These are phyloP conservation scores for Fragilaria radians DNA, from an alignment of 108 stramenopile species.

Conservation along the genomic window DNA sequence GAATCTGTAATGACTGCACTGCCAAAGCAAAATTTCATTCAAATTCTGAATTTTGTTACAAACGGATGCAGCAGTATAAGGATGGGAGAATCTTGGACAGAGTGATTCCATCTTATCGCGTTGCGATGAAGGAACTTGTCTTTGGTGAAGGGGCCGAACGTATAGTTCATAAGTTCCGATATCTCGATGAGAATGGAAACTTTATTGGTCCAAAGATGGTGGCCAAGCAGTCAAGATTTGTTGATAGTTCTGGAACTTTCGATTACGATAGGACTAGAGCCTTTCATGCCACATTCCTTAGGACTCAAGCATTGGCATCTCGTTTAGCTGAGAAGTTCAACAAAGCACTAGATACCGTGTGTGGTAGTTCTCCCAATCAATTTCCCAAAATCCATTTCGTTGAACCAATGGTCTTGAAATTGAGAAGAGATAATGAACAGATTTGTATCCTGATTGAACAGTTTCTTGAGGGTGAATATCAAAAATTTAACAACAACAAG, in stretches of 20 bases:
- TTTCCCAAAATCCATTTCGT: constrained; percentile 27
- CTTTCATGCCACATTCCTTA: constrained; percentile 39
- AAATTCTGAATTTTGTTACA: constrained; percentile 6
- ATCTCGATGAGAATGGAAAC: constrained; percentile 28
- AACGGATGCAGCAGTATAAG: not conserved
- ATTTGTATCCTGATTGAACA: constrained; percentile 27
- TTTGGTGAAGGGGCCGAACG: constrained; percentile 59
- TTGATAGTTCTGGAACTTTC: constrained; percentile 6
- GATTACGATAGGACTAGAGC: not conserved
- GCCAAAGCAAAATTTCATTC: not conserved
- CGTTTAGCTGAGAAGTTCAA: constrained; percentile 42
- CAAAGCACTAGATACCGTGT: constrained; percentile 14
- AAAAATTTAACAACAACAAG: constrained; percentile 37
- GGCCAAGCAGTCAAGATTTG: constrained; percentile 50
- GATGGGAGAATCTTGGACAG: constrained; percentile 12
- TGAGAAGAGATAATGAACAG: constrained; percentile 10
- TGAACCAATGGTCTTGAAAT: constrained; percentile 26
- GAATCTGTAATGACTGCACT: not conserved
- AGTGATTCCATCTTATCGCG: constrained; percentile 22
- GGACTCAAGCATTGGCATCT: constrained; percentile 33
- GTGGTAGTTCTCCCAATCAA: constrained; percentile 5
- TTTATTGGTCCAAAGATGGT: constrained; percentile 37
- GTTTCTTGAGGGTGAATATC: constrained; percentile 27
- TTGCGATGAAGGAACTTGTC: constrained; percentile 37
- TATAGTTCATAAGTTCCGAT: constrained; percentile 34